Evolutionary conservation across 1,139 yeast genomes (phyloP).

Genomic region (Kazachstania sp.): DNA sequence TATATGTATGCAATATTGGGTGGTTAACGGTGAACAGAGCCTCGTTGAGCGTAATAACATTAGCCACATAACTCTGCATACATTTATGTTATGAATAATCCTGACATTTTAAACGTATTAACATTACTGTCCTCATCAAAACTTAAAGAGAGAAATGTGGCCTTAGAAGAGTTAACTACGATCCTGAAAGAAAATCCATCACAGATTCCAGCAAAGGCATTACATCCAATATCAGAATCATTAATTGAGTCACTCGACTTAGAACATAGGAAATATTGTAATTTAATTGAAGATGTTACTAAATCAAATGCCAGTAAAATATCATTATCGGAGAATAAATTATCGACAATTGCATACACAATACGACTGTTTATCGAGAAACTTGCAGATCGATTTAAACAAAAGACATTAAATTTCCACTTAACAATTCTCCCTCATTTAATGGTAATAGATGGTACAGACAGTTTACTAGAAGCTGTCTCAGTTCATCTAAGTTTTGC

Average conservation of each 20-base stretch:
- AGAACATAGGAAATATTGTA: constrained; percentile 36
- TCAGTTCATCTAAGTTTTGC: constrained; percentile 22
- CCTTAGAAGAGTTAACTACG: constrained; percentile 36
- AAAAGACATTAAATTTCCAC: constrained; percentile 19
- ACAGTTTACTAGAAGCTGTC: constrained; percentile 14
- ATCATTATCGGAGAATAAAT: constrained; percentile 34
- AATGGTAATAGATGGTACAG: constrained; percentile 10
- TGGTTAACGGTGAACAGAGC: no score
- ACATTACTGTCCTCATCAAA: constrained; percentile 38
- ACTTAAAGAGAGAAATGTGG: constrained; percentile 47
- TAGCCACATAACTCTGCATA: neutral
- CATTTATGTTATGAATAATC: constrained; percentile 15
- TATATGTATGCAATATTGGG: no score
- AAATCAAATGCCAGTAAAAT: constrained; percentile 17
- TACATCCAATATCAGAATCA: constrained; percentile 31
- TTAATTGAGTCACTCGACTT: constrained; percentile 36
- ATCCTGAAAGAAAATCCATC: constrained; percentile 22
- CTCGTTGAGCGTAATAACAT: neutral
- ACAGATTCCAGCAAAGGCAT: constrained; percentile 17
- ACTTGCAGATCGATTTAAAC: constrained; percentile 16
- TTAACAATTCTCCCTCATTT: constrained; percentile 21
- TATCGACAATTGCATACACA: constrained; percentile 37
- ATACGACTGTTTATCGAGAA: constrained; percentile 26
- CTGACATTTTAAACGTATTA: constrained; percentile 14
- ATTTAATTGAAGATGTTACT: constrained; percentile 9